phyloP scores from a whole-genome alignment of 805 yeast species.

The Wickerhamomyces silvicola region DNA sequence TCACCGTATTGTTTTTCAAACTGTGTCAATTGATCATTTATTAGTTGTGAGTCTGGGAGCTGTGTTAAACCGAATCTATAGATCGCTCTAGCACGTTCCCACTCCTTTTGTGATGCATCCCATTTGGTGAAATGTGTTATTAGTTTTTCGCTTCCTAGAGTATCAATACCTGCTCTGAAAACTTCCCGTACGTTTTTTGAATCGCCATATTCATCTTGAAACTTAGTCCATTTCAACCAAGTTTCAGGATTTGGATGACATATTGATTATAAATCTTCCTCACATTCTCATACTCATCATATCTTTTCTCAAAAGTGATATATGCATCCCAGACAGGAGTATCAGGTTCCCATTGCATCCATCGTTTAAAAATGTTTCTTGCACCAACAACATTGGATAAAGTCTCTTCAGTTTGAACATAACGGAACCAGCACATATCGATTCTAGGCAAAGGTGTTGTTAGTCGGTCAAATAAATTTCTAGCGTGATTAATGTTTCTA shows the following conservation, averaged over 20 bases:
- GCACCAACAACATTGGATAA: slow-evolving; percentile 57
- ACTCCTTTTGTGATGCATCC: slow-evolving; percentile 57
- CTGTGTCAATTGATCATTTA: slow-evolving; percentile 39
- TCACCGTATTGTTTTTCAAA: slow-evolving; percentile 66
- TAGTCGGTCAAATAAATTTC: slow-evolving; percentile 78
- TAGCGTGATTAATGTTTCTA: slow-evolving; percentile 78
- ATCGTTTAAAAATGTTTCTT: slow-evolving; percentile 61
- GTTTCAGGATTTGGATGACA: slow-evolving; percentile 49
- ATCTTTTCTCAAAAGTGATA: slow-evolving; percentile 65
- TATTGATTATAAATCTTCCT: slow-evolving; percentile 53
- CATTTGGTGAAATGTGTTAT: slow-evolving; percentile 57
- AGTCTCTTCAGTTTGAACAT: slow-evolving; percentile 77
- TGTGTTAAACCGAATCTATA: slow-evolving; percentile 44
- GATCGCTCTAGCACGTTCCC: slow-evolving; percentile 57
- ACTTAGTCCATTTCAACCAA: slow-evolving; percentile 73
- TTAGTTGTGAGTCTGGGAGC: slow-evolving; percentile 31
- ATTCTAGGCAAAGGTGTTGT: slow-evolving; percentile 67
- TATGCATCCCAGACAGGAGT: slow-evolving; percentile 68
- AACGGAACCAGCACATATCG: slow-evolving; percentile 82
- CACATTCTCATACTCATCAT: slow-evolving; percentile 49
- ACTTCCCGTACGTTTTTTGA: slow-evolving; percentile 49
- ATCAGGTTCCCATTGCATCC: slow-evolving; percentile 77
- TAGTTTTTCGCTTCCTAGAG: slow-evolving; percentile 33
- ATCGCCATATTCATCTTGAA: slow-evolving; percentile 53
- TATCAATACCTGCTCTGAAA: slow-evolving; percentile 61